Base-by-base conservation (phyloP, 345 rosid genomes). In the Ailanthus altissimus region DNA sequence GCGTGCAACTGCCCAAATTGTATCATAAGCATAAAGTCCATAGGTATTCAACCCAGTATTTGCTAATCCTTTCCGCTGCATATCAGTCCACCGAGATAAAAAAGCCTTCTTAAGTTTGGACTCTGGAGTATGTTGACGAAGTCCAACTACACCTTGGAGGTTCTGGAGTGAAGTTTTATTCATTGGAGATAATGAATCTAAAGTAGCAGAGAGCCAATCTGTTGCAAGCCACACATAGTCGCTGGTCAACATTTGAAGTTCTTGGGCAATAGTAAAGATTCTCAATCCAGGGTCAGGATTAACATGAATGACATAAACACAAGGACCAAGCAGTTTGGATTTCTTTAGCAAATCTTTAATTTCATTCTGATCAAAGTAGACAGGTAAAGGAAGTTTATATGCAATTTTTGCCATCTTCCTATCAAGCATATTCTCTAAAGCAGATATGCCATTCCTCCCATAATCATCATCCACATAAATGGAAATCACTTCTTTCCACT, bases 131-230 rank as follows among this genome's bases (percentile, higher is more conserved):
- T 89, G 89, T 76, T 88, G 97, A 62, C 99, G 92, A 67, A 95
- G 82, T 50, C 85, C 87, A 61, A 95, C 86, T 43, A 90, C 89
- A 32, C 99, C 99, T 78, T 85, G 84, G 78, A 87, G 84, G 51
- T 60, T 56, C 58, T 68, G 65, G 8, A 90, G 80, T 43, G 74
- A 76, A 51, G 76, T 62, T 64, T 43, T 79, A 64, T 82, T 83
- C 18, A 36, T 58, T 12, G 85, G 78, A 77, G 88, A 75, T 47
- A 83, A 28, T 54, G 98, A 91, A 75, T 93, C 97, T 75, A 93
- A 73, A 28, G 95, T 88, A 63, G 92, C 75, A 78, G 97, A 84
- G 70, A 94, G 90, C 98, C 98, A 94, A 87, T 93, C 97, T 10
- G 98, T 91, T 68, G 96, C 89, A 8, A 94, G 79, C 99, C 99